phyloP scores from a whole-genome alignment of 2,329 filamentous ascomycete species.

The Fusarium ambrosium region DNA sequence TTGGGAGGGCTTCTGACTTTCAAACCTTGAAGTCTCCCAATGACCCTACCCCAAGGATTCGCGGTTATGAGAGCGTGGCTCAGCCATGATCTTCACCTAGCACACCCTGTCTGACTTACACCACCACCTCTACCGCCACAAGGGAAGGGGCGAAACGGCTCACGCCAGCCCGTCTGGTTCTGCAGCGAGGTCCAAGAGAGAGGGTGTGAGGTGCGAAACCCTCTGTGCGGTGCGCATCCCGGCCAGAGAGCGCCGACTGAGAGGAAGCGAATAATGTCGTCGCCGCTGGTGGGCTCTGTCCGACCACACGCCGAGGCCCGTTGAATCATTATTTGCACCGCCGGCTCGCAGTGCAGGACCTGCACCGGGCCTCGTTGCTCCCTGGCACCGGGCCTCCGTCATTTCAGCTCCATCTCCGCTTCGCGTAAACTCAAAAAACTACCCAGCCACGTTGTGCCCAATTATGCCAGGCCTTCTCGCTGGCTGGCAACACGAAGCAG shows the following conservation, averaged over 20 bases:
- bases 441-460: conserved; percentile 32
- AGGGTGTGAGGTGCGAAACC: conserved; percentile 33
- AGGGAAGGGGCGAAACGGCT: conserved; percentile 38
- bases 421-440: conserved; percentile 38
- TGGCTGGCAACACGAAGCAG: conserved; percentile 2
- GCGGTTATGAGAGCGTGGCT: conserved; percentile 41
- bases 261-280: conserved; percentile 32
- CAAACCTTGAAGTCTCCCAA: conserved; percentile 21
- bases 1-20: conserved; percentile 39
- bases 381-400: conserved; percentile 28
- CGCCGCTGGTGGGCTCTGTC: conserved; percentile 18
- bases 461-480: conserved; percentile 25
- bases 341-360: not conserved
- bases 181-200: conserved; percentile 34
- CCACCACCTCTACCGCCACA: conserved; percentile 36
- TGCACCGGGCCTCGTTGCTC: conserved; percentile 18
- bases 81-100: conserved; percentile 35
- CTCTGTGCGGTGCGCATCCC: conserved; percentile 12
- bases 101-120: conserved; percentile 39
- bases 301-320: conserved; percentile 26
- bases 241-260: conserved; percentile 11
- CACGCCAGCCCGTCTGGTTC: conserved; percentile 36
- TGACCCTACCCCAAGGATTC: conserved; percentile 24
- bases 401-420: conserved; percentile 43
- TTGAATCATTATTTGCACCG: conserved; percentile 25